These are phyloP conservation scores for Boehmeria nivea DNA, from an alignment of 306 rosid genomes.

Conservation along the genomic window DNA sequence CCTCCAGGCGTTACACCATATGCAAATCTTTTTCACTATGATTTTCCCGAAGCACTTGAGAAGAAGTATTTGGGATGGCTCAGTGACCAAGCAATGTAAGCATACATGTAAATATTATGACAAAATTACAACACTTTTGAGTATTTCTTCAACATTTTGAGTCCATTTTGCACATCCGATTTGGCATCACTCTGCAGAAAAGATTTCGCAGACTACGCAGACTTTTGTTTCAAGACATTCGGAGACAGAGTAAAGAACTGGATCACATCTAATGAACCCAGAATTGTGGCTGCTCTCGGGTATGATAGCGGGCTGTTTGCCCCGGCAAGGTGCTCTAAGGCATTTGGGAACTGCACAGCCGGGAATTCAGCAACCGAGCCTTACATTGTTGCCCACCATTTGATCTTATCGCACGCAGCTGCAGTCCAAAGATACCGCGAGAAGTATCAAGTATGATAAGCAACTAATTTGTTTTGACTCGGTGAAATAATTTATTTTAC, in stretches of 20 bases:
- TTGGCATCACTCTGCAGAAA: conserved; percentile 67
- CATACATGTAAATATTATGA: too few species aligned
- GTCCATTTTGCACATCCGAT: too few species aligned
- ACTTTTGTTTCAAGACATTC: conserved; percentile 81
- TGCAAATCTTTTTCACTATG: conserved; percentile 90
- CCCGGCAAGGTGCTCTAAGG: conserved; percentile 85
- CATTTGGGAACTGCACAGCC: conserved; percentile 66
- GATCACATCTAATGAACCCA: conserved; percentile 89
- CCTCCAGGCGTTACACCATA: conserved; percentile 89
- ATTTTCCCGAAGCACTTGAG: conserved; percentile 85
- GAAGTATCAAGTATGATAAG: conserved; percentile 70
- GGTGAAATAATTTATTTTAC: too few species aligned
- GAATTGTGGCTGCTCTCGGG: conserved; percentile 87
- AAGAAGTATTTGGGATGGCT: conserved; percentile 64
- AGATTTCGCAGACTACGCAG: conserved; percentile 85
- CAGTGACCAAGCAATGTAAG: conserved; percentile 73
- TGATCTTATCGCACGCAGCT: conserved; percentile 77
- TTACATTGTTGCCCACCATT: conserved; percentile 68
- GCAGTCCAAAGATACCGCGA: conserved; percentile 77
- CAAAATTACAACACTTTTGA: too few species aligned
- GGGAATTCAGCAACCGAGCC: conserved; percentile 89
- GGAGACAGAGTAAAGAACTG: conserved; percentile 93
- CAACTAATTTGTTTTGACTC: too few species aligned
- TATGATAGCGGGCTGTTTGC: conserved; percentile 75
- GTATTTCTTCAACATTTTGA: too few species aligned